Evolutionary conservation across 1,284 basidiomycete species (phyloP), one percentile per base, ranked within the genome.

Genomic region (Ceratobasidium sp.): DNA sequence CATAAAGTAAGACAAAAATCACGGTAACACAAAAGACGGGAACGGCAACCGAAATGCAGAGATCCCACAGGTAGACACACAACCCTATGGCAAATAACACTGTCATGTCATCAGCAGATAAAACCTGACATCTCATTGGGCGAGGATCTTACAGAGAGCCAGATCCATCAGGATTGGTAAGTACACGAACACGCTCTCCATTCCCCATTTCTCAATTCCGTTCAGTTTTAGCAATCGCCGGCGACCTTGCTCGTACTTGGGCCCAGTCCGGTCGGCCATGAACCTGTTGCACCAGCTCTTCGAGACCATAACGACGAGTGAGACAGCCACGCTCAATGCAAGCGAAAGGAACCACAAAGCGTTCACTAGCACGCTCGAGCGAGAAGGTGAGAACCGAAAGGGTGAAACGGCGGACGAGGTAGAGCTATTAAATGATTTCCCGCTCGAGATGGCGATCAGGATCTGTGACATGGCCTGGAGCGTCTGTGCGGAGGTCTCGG

Each of bases 271-370:
- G 1, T 38, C 38, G 13, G 42, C 40, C 62, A 71, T 71, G 26
- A 71, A 64, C 33, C 13, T 33, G 61, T 75, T 52, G 48, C 59
- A 64, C 70, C 70, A 73, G 20, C 62, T 57, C 48, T 73, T 73
- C 20, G 70, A 56, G 5, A 73, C 40, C 57, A 73, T 73, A 23
- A 57, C 44, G 2, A 73, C 26, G 3, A 73, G 57, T 12, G 57
- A 61, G 3, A 62, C 46, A 33, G 57, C 56, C n/a, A 73, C 42
- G 42, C 70, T 73, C 17, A 73, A 57, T 10, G 12, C 44, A 23
- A 70, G 68, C 10, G 68, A 70, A 1, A 56, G 28, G 7, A 57
- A 44, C 68, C 68, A 70, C 5, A 70, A 20, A 5, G 44, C 5
- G 38, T 70, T 70, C 3, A 70, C 68, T 1, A 48, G 28, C 1